Percentiles rank a stretch among this genome's conserved stretches.
These are phyloP conservation scores for Fusarium keratoplasticum DNA, from an alignment of 2,329 filamentous ascomycete genomes.

Conservation along the genomic window DNA sequence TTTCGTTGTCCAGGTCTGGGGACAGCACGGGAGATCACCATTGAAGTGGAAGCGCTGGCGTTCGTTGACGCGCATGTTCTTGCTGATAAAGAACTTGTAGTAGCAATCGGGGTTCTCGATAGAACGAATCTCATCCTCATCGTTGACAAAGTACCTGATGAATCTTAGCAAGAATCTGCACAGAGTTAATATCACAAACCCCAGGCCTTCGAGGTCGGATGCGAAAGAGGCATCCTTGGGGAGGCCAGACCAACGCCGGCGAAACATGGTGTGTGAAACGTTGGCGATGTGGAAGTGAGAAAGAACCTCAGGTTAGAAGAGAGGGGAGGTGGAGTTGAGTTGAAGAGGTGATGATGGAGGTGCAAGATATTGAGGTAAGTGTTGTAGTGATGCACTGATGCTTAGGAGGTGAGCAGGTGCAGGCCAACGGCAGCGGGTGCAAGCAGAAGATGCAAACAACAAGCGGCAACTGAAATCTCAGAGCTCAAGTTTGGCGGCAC, in stretches of 20 bases:
- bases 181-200: slow-evolving; percentile 59
- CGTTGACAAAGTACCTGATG: slow-evolving; percentile 81
- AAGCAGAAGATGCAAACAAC: slow-evolving; percentile 13
- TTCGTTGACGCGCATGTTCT: slow-evolving; percentile 81
- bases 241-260: slow-evolving; percentile 74
- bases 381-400: not conserved
- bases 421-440: slow-evolving; percentile 13
- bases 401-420: slow-evolving; percentile 4
- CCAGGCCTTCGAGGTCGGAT: slow-evolving; percentile 74
- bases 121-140: slow-evolving; percentile 78
- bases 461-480: not conserved
- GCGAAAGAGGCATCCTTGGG: slow-evolving; percentile 78
- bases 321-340: not conserved
- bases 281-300: not conserved
- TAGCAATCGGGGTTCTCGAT: slow-evolving; percentile 74
- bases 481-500: not conserved
- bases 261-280: slow-evolving; percentile 70
- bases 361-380: not conserved
- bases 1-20: fast-evolving
- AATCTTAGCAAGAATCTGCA: not conserved
- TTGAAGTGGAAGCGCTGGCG: slow-evolving; percentile 81
- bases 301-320: not conserved
- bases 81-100: slow-evolving; percentile 80
- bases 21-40: slow-evolving; percentile 58
- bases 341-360: not conserved